Base-by-base conservation (phyloP, 495 filamentous ascomycete genomes). In the Emericellopsis terricola region DNA sequence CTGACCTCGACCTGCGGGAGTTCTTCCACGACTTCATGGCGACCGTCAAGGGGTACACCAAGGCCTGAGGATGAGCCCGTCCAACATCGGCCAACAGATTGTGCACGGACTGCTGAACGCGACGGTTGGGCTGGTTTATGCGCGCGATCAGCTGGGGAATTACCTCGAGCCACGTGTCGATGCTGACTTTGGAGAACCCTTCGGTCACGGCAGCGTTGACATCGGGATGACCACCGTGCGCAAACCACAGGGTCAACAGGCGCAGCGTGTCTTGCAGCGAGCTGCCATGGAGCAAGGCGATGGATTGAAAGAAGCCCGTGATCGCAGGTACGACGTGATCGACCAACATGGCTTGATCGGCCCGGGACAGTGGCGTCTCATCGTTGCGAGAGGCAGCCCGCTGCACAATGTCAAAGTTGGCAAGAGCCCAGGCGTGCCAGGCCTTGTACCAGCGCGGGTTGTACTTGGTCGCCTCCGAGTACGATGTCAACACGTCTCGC, bases 31-130 rank as follows among this genome's bases (percentile, higher is more conserved):
- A 94, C 51, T 99, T 99, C 73, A 94, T 92, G 10, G 91, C 85
- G 7, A 99, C 91, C 0, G 91, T 96, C 42, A 99, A 67, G n/a
- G 89, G 85, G 48, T 94, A 99, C n/a, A 99, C 91, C 15, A 99
- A 52, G n/a, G 89, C 86, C 46, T 99, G 89, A 9, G 89, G 89
- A 50, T 99, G 89, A 8, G 81, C 74, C 39, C 84, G 77, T 28
- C 89, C 91, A 34, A 99, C 79, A 53, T 96, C 89, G 7, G 76
- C 73, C 15, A 99, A 64, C 3, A 99, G 61, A 33, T 84, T 78
- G 53, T 96, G 89, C 33, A 99, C 86, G 2, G 87, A 75, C 41
- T 76, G 71, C 37, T 91, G 76, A 7, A 96, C 84, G 24, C 76
- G 65, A 41, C 67, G 63, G 51, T 94, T 89, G 15, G 83, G 81